Evolutionary conservation across 1,284 basidiomycete species (phyloP).

Genomic region (Phylloboletellus chloephorus): DNA sequence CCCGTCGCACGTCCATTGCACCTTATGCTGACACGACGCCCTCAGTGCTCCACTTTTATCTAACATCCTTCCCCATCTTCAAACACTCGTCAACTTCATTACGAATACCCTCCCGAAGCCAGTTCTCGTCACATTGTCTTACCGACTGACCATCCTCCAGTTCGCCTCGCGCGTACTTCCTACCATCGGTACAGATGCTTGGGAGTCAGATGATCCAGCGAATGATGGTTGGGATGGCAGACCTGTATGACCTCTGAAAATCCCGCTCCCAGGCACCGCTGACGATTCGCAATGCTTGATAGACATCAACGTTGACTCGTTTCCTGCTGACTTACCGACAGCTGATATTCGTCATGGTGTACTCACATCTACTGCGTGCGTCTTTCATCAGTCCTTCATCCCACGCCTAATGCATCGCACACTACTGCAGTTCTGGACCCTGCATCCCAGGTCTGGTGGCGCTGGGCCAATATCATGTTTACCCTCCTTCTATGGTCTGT

Average conservation of each 20-base stretch:
- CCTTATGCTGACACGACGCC: constrained; percentile 11
- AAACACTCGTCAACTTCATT: constrained; percentile 72
- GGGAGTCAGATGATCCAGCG: constrained; percentile 62
- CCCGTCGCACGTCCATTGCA: background rate
- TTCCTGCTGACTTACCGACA: constrained; percentile 77
- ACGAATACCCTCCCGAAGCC: constrained; percentile 80
- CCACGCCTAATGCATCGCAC: background rate
- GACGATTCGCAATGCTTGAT: constrained; percentile 11
- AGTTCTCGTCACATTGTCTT: constrained; percentile 77
- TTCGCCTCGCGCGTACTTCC: constrained; percentile 80
- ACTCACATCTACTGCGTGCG: constrained; percentile 75
- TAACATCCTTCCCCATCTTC: constrained; percentile 75
- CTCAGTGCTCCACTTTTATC: constrained; percentile 64
- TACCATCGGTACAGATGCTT: constrained; percentile 75
- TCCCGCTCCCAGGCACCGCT: background rate
- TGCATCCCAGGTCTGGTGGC: constrained; percentile 85
- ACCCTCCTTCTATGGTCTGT: constrained; percentile 76
- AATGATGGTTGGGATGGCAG: constrained; percentile 65
- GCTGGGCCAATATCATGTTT: constrained; percentile 84
- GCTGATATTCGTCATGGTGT: constrained; percentile 77
- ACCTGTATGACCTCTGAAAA: constrained; percentile 46
- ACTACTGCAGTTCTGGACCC: constrained; percentile 60
- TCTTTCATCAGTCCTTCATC: constrained; percentile 14
- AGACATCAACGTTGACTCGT: constrained; percentile 71
- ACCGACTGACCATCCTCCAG: constrained; percentile 80